A percentile compares a stretch with the other conserved stretches of the same genome.
Evolutionary conservation across 2,329 filamentous ascomycete genomes (phyloP).

Genomic region (Clarireedia hainanense): DNA sequence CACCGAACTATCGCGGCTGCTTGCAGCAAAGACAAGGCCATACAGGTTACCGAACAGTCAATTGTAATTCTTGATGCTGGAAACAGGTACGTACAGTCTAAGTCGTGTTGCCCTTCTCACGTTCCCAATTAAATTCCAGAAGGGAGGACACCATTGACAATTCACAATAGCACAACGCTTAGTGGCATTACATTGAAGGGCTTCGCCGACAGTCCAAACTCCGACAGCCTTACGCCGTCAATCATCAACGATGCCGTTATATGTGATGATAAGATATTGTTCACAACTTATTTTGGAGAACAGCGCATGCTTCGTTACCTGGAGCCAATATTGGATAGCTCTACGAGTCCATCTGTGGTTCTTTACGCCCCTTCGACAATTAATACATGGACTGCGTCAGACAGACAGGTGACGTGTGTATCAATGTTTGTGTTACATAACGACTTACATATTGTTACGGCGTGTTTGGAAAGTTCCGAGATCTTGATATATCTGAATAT

Average conservation of each 20-base stretch:
- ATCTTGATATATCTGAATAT: background rate
- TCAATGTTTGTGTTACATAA: too few species aligned
- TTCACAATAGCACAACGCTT: background rate
- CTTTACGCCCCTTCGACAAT: background rate
- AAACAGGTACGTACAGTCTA: slow-evolving; percentile 13
- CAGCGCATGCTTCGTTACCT: slow-evolving; percentile 2
- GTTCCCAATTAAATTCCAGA: background rate
- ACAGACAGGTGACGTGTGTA: background rate
- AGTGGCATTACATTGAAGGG: background rate
- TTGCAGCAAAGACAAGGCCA: slow-evolving; percentile 30
- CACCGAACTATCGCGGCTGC: slow-evolving; percentile 44
- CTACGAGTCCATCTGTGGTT: background rate
- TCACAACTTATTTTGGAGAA: slow-evolving; percentile 17
- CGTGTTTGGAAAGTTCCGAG: too few species aligned
- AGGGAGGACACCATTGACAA: background rate
- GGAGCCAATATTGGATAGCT: background rate
- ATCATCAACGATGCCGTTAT: slow-evolving; percentile 22
- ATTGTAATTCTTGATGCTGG: slow-evolving; percentile 18
- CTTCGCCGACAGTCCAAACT: slow-evolving; percentile 10
- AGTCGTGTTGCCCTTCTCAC: background rate
- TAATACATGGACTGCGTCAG: background rate
- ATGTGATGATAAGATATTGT: slow-evolving; percentile 18
- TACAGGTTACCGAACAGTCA: slow-evolving; percentile 47
- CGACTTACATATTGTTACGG: too few species aligned
- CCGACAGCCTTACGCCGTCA: slow-evolving; percentile 1